Base-by-base conservation (phyloP, 371 early-diverging fungal species). In the Saksenaea oblongispora region DNA sequence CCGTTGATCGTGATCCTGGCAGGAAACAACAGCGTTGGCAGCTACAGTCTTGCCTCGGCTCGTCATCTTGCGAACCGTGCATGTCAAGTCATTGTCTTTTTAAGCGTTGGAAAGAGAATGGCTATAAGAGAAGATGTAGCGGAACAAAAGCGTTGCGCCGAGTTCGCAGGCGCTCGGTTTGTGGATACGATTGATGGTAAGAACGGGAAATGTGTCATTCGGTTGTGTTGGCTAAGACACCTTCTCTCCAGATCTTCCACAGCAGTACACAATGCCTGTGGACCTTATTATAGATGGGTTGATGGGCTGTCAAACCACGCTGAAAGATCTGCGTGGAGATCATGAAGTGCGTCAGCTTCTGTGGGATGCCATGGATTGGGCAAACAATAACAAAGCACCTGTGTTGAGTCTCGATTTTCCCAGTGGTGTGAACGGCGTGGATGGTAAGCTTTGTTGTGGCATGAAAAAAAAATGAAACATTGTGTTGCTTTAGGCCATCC, bases 221-320 rank as follows among this genome's bases (percentile, higher is more conserved):
- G 36, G 0, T 2, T 22, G 18, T 28, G 7, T 27, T 18, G 15
- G n/a, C 17, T 34, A 14, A 42, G n/a, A n/a, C n/a, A 55, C 26
- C 39, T 60, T 53, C 34, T 41, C 17, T 56, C 35, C 35, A 68
- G 66, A 86, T 34, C 66, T 88, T 7, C 85, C 87, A 9, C 75
- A 84, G 34, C 79, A 71, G 41, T 64, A 76, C 2, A 79, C 83
- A 5, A 80, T 76, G 5, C 90, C 91, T 10, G 89, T 92, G 9
- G 94, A 94, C 69, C 61, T 92, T 14, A 91, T 94, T 61, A 81
- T 94, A 53, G 94, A 94, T 71, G 89, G 85, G 0, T 67, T 94
- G 58, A 71, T 92, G 41, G 93, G 93, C 1, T 72, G 83, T 15
- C 79, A 85, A 53, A 79, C 80, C 26, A 78, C 82, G 1, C 65